Percentiles rank a stretch among this genome's conserved stretches.
phyloP scores from a whole-genome alignment of 306 rosid species.

The Dryas alaskensis region DNA sequence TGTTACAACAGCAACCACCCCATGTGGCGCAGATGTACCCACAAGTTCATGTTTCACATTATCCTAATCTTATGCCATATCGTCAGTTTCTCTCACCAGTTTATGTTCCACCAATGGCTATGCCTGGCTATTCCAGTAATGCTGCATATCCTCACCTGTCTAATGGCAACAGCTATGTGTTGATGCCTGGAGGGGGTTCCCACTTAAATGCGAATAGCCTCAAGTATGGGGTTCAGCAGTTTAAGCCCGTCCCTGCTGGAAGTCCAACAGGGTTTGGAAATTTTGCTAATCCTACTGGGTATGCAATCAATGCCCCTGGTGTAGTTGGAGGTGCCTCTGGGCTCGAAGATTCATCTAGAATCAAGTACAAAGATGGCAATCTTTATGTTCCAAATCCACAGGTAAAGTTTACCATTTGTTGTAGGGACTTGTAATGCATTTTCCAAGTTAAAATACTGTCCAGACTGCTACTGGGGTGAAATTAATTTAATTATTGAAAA shows the following conservation, averaged over 20 bases:
- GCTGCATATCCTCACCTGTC: slow-evolving; percentile 91
- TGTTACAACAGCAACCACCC: slow-evolving; percentile 80
- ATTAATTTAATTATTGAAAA: not conserved
- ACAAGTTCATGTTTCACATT: slow-evolving; percentile 89
- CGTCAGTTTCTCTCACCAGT: slow-evolving; percentile 89
- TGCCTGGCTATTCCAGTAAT: slow-evolving; percentile 86
- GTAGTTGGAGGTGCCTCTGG: slow-evolving; percentile 79
- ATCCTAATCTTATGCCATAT: slow-evolving; percentile 81
- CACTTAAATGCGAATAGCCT: slow-evolving; percentile 81
- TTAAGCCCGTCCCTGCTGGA: slow-evolving; percentile 86
- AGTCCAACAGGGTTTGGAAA: slow-evolving; percentile 83
- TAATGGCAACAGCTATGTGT: slow-evolving; percentile 76
- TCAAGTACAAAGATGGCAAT: slow-evolving; percentile 87
- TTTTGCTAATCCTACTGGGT: slow-evolving; percentile 73
- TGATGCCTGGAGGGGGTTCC: slow-evolving; percentile 94
- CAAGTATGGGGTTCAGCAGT: slow-evolving; percentile 92
- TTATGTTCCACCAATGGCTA: slow-evolving; percentile 94
- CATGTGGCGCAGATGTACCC: slow-evolving; percentile 95
- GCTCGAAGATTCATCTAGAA: slow-evolving; percentile 85
- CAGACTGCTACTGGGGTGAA: not conserved
- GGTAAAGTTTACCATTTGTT: slow-evolving; percentile 37
- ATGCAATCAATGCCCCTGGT: slow-evolving; percentile 81
- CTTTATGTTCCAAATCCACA: slow-evolving; percentile 91
- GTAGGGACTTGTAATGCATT: not conserved
- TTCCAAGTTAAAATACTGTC: not conserved